Percentiles rank a stretch among this genome's conserved stretches.
Conservation (phyloP, 768 basidiomycete genomes). For the Stropharia rugosoannulata region DNA sequence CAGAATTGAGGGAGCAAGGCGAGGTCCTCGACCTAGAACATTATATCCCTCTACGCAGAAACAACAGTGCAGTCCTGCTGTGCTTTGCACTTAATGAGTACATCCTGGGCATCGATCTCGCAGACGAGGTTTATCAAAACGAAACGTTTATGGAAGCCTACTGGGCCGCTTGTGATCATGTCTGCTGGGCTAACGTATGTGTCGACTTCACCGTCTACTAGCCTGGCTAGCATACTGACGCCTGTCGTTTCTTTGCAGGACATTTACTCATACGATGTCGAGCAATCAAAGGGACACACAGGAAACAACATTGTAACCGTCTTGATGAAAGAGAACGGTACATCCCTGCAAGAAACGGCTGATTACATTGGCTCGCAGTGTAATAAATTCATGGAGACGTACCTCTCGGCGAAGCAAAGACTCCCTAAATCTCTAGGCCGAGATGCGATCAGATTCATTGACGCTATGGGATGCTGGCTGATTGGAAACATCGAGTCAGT, state of each 20-base stretch:
- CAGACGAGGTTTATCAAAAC: slow-evolving; percentile 60
- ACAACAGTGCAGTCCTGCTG: slow-evolving; percentile 66
- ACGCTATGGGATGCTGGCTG: slow-evolving; percentile 58
- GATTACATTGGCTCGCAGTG: slow-evolving; percentile 56
- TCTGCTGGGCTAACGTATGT: slow-evolving; percentile 71
- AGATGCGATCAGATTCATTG: slow-evolving; percentile 51
- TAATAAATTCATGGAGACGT: slow-evolving; percentile 48
- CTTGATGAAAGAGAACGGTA: slow-evolving; percentile 53
- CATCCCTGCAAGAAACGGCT: slow-evolving; percentile 57
- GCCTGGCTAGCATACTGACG: background rate
- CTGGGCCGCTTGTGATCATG: slow-evolving; percentile 60
- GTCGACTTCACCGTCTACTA: background rate
- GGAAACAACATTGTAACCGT: slow-evolving; percentile 73
- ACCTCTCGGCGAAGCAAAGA: slow-evolving; percentile 40
- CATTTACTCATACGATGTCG: slow-evolving; percentile 73
- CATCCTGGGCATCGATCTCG: slow-evolving; percentile 59
- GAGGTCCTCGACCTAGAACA: slow-evolving; percentile 52
- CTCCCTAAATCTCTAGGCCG: slow-evolving; percentile 54
- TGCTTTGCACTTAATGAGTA: slow-evolving; percentile 67
- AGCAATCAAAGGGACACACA: slow-evolving; percentile 61
- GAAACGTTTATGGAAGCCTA: slow-evolving; percentile 52
- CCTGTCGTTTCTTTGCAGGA: slow-evolving; percentile 40
- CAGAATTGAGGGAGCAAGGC: slow-evolving; percentile 56
- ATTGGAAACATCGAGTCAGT: slow-evolving; percentile 56
- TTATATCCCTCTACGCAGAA: slow-evolving; percentile 59